A percentile compares a stretch with the other conserved stretches of the same genome.
These are phyloP conservation scores for Lumnitzera littorea DNA, from an alignment of 345 rosid species.

Conservation along the genomic window DNA sequence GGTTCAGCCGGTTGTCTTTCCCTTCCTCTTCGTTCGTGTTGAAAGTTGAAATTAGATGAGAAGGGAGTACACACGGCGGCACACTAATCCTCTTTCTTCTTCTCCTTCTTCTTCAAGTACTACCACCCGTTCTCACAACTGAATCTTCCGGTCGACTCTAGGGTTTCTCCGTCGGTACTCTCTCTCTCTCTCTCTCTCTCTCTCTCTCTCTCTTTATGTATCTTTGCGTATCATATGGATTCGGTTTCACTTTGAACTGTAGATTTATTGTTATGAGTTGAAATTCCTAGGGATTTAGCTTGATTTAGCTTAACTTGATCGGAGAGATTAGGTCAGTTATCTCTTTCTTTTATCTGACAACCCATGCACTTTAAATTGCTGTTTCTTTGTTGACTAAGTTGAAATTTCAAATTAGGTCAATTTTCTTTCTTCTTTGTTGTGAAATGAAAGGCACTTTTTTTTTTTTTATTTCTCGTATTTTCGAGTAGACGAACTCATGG, in stretches of 20 bases:
- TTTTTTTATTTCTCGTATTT: too few relatives aligned
- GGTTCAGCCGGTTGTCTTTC: conserved; percentile 23
- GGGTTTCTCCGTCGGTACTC: not conserved
- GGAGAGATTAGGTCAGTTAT: not conserved
- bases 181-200: not conserved
- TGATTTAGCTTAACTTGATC: not conserved
- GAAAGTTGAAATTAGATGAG: not conserved
- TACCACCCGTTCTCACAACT: not conserved
- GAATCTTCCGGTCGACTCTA: not conserved
- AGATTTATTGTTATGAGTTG: not conserved
- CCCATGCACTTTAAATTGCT: not conserved
- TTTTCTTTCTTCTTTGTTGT: too few relatives aligned
- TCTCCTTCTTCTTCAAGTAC: not conserved
- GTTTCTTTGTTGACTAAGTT: too few relatives aligned
- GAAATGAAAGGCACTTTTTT: too few relatives aligned
- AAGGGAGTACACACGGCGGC: not conserved
- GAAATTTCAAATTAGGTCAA: too few relatives aligned
- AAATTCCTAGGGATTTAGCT: not conserved
- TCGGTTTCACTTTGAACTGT: not conserved
- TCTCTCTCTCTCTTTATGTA: not conserved
- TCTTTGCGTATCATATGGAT: not conserved
- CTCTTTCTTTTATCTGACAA: conserved; percentile 1
- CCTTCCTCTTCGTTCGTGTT: not conserved
- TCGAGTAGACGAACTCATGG: too few relatives aligned
- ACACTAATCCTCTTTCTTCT: conserved; percentile 2